These are phyloP conservation scores for Penicillium subrubescens DNA, from an alignment of 495 filamentous ascomycete genomes.

Conservation along the genomic window DNA sequence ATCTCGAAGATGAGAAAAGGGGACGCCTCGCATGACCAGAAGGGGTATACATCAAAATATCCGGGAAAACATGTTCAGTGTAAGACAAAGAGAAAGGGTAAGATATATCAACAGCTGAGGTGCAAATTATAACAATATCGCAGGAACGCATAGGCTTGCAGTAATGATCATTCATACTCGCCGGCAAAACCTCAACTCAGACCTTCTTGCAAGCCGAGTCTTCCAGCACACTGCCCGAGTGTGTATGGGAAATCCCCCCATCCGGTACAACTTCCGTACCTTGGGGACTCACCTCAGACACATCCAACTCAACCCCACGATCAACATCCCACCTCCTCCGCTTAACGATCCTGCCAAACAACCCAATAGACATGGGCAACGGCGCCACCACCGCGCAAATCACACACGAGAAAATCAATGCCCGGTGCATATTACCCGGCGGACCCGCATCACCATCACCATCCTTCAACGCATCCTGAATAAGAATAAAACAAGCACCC, in stretches of 20 bases:
- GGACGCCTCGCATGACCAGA: not conserved
- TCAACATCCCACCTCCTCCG: slow-evolving; percentile 62
- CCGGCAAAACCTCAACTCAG: not conserved
- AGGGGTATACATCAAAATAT: slow-evolving; percentile 2
- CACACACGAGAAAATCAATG: slow-evolving; percentile 78
- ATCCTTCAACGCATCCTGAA: slow-evolving; percentile 77
- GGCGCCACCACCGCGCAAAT: slow-evolving; percentile 65
- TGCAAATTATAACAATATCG: slow-evolving; percentile 1
- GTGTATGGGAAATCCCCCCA: slow-evolving; percentile 6
- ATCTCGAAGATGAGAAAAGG: not conserved
- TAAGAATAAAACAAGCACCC: slow-evolving; percentile 80
- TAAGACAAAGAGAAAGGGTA: not conserved
- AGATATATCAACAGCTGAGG: not conserved
- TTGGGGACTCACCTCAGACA: not conserved
- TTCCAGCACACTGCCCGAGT: not conserved
- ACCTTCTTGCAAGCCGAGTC: slow-evolving; percentile 2
- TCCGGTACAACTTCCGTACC: not conserved
- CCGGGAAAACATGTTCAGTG: not conserved
- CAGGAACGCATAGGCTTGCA: not conserved
- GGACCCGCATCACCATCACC: slow-evolving; percentile 51
- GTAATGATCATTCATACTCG: not conserved
- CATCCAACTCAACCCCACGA: slow-evolving; percentile 34
- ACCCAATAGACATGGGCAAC: slow-evolving; percentile 65
- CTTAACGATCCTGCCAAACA: slow-evolving; percentile 58
- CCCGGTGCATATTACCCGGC: slow-evolving; percentile 67